Percentiles rank a stretch among this genome's conserved stretches.
These are phyloP conservation scores for Citrullus amarus DNA, from an alignment of 306 rosid species.

Conservation along the genomic window DNA sequence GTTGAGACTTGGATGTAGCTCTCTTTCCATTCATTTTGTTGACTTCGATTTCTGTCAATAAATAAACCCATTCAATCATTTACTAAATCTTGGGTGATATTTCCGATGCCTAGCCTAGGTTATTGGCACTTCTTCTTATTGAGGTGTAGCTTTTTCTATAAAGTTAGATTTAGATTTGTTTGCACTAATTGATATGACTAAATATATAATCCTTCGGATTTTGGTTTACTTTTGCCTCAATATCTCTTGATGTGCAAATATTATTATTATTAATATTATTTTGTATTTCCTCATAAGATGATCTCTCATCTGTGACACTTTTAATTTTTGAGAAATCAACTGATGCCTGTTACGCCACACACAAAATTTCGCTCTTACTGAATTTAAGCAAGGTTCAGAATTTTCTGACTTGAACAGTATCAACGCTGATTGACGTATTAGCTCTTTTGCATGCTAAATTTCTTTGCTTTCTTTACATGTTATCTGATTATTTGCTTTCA, in stretches of 20 bases:
- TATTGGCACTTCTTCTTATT: not conserved
- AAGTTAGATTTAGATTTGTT: not conserved
- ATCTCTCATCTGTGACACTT: not conserved
- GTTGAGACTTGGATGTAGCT: not conserved
- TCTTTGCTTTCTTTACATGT: conserved; percentile 8
- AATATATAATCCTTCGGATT: not conserved
- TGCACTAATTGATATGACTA: not conserved
- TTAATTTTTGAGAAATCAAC: not conserved
- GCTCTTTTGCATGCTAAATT: not conserved
- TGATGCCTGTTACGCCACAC: not conserved
- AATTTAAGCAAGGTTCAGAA: not conserved
- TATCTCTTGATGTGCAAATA: not conserved
- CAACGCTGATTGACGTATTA: not conserved
- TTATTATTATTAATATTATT: not conserved
- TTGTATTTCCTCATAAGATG: not conserved
- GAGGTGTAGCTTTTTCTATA: not conserved
- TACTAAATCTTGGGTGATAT: not conserved
- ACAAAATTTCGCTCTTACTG: not conserved
- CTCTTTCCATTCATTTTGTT: not conserved
- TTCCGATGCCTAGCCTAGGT: not conserved
- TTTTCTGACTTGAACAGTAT: not conserved
- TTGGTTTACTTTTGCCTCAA: not conserved
- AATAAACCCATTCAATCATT: not conserved
- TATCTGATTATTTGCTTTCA: conserved; percentile 30
- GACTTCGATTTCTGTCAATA: not conserved